A percentile compares a stretch with the other conserved stretches of the same genome.
phyloP scores from a whole-genome alignment of 352 stramenopile species.

The Thraustotheca clavata region DNA sequence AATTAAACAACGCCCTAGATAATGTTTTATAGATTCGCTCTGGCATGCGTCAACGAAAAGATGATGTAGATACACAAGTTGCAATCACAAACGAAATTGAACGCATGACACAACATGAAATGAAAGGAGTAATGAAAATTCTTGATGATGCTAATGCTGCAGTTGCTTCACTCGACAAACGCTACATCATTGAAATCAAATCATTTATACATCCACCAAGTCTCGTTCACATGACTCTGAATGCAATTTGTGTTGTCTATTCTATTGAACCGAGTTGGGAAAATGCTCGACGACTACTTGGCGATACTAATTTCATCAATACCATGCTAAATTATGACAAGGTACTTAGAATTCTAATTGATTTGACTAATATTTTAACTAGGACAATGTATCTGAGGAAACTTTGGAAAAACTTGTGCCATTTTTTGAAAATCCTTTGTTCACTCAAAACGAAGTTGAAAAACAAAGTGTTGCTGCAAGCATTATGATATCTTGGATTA shows the following conservation, averaged over 20 bases:
- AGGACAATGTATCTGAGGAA: slow-evolving; percentile 37
- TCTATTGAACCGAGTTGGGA: slow-evolving; percentile 63
- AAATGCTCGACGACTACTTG: slow-evolving; percentile 48
- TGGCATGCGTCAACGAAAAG: slow-evolving; percentile 55
- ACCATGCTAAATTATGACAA: slow-evolving; percentile 66
- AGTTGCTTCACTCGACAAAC: slow-evolving; percentile 52
- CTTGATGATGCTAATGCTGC: slow-evolving; percentile 60
- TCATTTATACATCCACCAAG: slow-evolving; percentile 65
- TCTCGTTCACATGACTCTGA: slow-evolving; percentile 59
- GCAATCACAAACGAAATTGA: slow-evolving; percentile 58
- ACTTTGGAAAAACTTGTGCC: slow-evolving; percentile 37
- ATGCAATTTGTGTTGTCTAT: slow-evolving; percentile 66
- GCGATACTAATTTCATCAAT: slow-evolving; percentile 60
- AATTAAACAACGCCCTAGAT: neutral
- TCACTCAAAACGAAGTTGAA: slow-evolving; percentile 58
- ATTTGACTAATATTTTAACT: neutral
- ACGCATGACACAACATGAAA: slow-evolving; percentile 37
- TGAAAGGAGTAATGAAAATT: slow-evolving; percentile 47
- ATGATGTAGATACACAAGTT: slow-evolving; percentile 50
- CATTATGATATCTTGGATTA: slow-evolving; percentile 70
- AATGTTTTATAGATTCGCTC: slow-evolving; percentile 26
- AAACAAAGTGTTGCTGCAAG: slow-evolving; percentile 67
- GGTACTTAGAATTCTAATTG: neutral
- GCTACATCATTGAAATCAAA: slow-evolving; percentile 77
- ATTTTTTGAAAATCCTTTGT: slow-evolving; percentile 45